Conservation (phyloP, 2,329 filamentous ascomycete species). For the Calonectria hongkongensis region DNA sequence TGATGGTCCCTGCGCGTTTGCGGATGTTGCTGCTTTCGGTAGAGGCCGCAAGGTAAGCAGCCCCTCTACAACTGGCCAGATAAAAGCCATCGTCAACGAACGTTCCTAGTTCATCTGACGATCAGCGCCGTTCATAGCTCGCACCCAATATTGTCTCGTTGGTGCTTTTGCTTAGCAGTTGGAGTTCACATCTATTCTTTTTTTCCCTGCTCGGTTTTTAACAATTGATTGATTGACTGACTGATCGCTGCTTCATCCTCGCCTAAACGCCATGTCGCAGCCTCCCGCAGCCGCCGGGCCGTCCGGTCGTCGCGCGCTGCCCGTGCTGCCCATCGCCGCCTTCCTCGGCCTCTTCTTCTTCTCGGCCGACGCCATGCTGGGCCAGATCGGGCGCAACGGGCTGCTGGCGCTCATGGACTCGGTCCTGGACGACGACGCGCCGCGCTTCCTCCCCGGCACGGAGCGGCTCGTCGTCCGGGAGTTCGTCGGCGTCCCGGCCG, state of each 20-base stretch:
- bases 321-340: conserved; percentile 41
- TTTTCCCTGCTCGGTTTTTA: neutral
- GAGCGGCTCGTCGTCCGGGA: conserved; percentile 43
- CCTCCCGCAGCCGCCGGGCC: conserved; percentile 26
- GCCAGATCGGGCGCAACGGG: conserved; percentile 52
- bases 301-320: conserved; percentile 36
- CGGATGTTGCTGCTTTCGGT: neutral
- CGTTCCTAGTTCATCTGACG: neutral
- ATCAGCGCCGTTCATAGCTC: neutral
- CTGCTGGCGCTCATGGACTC: conserved; percentile 37
- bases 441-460: conserved; percentile 49
- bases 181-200: no score
- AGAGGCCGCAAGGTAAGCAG: neutral
- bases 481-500: conserved; percentile 43
- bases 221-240: no score
- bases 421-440: conserved; percentile 43
- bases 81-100: conserved; percentile 1
- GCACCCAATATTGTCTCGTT: neutral
- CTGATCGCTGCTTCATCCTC: conserved; percentile 1
- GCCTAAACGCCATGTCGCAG: conserved; percentile 29
- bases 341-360: conserved; percentile 46
- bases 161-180: neutral
- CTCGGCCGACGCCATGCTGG: conserved; percentile 47
- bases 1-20: neutral
- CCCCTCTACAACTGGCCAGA: conserved; percentile 8